Evolutionary conservation across 768 basidiomycete species (phyloP).

Genomic region (Rhodotorula taiwanensis): DNA sequence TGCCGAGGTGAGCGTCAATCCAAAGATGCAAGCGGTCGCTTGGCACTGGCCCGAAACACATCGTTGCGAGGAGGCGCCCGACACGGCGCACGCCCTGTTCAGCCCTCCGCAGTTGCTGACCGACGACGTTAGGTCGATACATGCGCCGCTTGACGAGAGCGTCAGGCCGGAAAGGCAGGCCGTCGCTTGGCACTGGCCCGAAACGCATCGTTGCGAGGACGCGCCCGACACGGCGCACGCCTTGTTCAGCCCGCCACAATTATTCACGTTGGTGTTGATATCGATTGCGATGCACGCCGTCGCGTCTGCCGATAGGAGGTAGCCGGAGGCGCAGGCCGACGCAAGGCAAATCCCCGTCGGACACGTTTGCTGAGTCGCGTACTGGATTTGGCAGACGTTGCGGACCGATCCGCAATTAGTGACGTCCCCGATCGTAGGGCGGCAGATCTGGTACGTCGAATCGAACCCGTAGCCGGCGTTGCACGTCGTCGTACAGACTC

Average conservation of each 20-base stretch:
- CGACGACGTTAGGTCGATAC: no score
- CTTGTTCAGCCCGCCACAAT: slow-evolving; percentile 5
- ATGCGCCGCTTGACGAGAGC: no score
- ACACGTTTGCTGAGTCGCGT: slow-evolving; percentile 11
- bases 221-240: background rate
- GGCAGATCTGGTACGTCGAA: background rate
- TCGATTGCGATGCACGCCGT: slow-evolving; percentile 5
- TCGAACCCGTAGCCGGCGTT: slow-evolving; percentile 7
- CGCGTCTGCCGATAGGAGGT: slow-evolving; percentile 8
- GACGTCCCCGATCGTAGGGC: background rate
- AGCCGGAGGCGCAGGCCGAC: slow-evolving; percentile 19
- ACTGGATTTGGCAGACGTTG: background rate
- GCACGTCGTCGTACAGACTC: slow-evolving; percentile 6
- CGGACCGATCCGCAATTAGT: slow-evolving; percentile 9
- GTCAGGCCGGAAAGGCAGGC: no score
- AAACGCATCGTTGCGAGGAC: no score
- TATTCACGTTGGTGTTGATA: slow-evolving; percentile 12
- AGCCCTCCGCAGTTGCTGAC: no score
- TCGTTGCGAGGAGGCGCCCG: no score
- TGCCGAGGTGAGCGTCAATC: no score
- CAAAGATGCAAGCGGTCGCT: no score
- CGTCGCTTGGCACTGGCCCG: no score
- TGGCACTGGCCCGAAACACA: no score
- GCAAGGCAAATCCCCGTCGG: slow-evolving; percentile 7
- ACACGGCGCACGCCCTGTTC: no score